A percentile compares a stretch with the other conserved stretches of the same genome.
These are phyloP conservation scores for Globisporangium cylindrosporum DNA, from an alignment of 352 stramenopile genomes.

Conservation along the genomic window DNA sequence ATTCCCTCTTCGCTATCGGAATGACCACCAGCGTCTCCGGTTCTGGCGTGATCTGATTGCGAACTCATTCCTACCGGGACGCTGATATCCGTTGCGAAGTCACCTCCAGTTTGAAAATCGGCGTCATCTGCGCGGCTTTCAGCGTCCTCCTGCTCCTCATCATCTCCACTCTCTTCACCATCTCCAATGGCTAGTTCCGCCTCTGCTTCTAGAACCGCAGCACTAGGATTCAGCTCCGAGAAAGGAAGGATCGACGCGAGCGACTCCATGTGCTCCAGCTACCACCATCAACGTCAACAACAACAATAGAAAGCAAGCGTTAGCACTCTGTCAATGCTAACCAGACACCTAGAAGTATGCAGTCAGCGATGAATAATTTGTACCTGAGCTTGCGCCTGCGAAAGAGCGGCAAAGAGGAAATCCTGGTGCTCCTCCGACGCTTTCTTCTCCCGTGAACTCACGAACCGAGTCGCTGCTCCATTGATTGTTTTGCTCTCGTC, in stretches of 20 bases:
- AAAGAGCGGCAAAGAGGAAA: conserved; percentile 59
- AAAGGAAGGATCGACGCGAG: conserved; percentile 38
- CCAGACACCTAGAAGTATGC: not conserved
- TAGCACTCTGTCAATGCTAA: not conserved
- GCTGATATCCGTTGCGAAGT: not conserved
- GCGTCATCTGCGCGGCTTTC: conserved; percentile 9
- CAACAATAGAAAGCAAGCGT: not conserved
- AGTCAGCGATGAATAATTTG: not conserved
- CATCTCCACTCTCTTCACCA: not conserved
- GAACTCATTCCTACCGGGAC: not conserved
- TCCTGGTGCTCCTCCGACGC: conserved; percentile 54
- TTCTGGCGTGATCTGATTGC: not conserved
- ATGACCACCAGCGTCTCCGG: not conserved
- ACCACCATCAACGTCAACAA: not conserved
- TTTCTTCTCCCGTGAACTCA: conserved; percentile 50
- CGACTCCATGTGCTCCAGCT: conserved; percentile 55
- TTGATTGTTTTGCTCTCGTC: conserved; percentile 3
- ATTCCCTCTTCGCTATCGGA: not conserved
- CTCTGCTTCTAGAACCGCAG: not conserved
- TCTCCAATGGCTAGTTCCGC: not conserved
- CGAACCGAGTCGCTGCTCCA: conserved; percentile 24
- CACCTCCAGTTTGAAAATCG: conserved; percentile 6
- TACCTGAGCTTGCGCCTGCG: conserved; percentile 59
- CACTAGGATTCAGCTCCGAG: conserved; percentile 9
- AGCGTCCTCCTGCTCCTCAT: conserved; percentile 2